Percentiles rank a stretch among this genome's conserved stretches.
These are phyloP conservation scores for Zoysia pacifica DNA, from an alignment of 176 grass and related monocot genomes.

Conservation along the genomic window DNA sequence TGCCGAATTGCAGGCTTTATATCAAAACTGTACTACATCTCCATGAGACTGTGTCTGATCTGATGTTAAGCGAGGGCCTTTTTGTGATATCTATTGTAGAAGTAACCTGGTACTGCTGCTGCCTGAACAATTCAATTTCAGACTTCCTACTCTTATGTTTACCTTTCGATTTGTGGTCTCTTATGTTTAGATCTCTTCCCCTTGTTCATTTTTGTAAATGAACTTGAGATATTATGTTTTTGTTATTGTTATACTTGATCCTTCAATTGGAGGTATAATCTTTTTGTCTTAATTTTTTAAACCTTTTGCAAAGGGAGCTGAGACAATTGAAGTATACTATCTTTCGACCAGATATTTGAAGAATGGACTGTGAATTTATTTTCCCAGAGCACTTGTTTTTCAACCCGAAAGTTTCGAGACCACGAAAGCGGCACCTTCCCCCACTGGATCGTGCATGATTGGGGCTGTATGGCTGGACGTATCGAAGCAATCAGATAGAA, in stretches of 20 bases:
- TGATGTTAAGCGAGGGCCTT: neutral
- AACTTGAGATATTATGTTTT: no score
- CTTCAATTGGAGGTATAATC: neutral
- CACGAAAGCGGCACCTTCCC: neutral
- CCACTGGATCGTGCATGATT: neutral
- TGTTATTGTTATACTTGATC: neutral
- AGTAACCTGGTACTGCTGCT: neutral
- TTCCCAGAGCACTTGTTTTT: neutral
- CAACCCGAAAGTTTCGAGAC: neutral
- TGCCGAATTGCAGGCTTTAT: slow-evolving; percentile 22
- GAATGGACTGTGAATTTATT: neutral
- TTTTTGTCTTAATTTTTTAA: neutral
- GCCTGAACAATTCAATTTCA: neutral
- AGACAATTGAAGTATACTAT: neutral
- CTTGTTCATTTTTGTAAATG: no score
- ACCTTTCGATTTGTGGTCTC: no score
- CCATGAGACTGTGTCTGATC: neutral
- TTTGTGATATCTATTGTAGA: slow-evolving; percentile 17
- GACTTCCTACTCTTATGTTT: neutral
- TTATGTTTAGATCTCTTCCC: no score
- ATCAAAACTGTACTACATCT: neutral
- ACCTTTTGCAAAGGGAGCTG: neutral
- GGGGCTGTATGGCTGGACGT: neutral
- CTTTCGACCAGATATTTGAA: neutral
- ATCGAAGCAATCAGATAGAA: neutral